Evolutionary conservation across 176 grass and related monocot species (phyloP), one percentile per base, ranked within the genome.

Genomic region (Cenchrus fungigraminus): DNA sequence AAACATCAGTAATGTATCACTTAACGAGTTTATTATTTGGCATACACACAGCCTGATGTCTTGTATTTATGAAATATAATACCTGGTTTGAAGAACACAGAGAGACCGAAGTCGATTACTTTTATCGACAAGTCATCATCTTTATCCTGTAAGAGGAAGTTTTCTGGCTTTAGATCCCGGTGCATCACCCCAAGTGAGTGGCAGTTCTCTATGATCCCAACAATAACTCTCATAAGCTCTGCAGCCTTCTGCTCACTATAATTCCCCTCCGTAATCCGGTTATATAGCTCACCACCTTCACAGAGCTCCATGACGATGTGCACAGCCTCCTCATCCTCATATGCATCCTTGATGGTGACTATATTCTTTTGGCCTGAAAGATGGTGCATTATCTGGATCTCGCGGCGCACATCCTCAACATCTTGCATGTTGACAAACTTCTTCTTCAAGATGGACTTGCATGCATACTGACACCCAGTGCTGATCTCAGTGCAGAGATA

Each of bases 291-390:
- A 45, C 91, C 91, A 14, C 94, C 94, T 32, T 80, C 75, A 83
- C 94, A 97, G 9, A 91, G 87, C 84, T 97, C 91, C 94, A 97
- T 97, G 51, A 97, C 85, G 12, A 97, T 93, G 80, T 97, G 87
- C 65, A 97, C 91, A 4, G 62, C 87, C 45, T 28, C 54, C 37
- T 72, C 54, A 60, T 97, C 91, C 91, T 97, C 94, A 2, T 88
- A 97, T 16, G 55, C 82, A 20, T 90, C 91, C 75, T 97, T 97
- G 86, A 97, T 97, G 6, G 66, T 84, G 50, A 97, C 91, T 50
- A 93, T 71, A 80, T 97, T 91, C 65, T 91, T 87, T 46, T 91
- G 87, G 32, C 89, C 91, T 6, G 94, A 83, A 68, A 93, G 83
- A 68, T 93, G 87, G 45, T 93, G 91, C 89, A 97, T 91, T 76